Evolutionary conservation across 2,329 filamentous ascomycete species (phyloP), one percentile per base, ranked within the genome.

Genomic region (Cercospora zeina): DNA sequence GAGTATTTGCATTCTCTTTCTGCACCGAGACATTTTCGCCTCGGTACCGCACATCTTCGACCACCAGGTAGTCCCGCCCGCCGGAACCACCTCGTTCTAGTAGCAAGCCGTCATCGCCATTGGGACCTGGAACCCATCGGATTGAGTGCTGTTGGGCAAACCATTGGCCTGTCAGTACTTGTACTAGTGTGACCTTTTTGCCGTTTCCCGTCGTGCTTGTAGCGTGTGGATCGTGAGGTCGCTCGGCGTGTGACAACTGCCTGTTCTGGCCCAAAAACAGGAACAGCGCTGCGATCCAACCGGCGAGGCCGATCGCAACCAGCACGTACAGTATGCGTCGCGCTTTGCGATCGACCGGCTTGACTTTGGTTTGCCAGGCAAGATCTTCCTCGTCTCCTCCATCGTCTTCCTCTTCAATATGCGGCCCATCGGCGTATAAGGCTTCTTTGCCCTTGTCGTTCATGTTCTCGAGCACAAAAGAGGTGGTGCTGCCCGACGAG

Each of bases 401-500:
- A 47, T 50, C 33, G 83, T 69, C 65, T 85, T 83, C 65, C 81
- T 73, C 77, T 80, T 71, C 75, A 74, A 67, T 69, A 73, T 65
- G 64, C 70, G 69, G 42, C 67, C 75, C 64, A 51, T 70, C 64
- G 61, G 67, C 59, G 68, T 82, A 74, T 11, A 65, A 73, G 71
- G 63, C 82, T 78, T 66, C 83, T 78, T 63, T 83, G 77, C 72
- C 81, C 65, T 71, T 76, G 72, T 90, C 87, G 70, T 85, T 83
- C 67, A 93, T 83, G 65, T 88, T 86, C 68, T 95, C 90, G 73
- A 95, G 90, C 58, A 95, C 85, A 13, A 95, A 81, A 69, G 90
- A 93, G 3, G 89, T 92, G 10, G 90, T 93, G 34, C 90, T 95
- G n/a, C 87, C 87, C 42, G 88, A 89, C n/a, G 89, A 90, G 50